phyloP scores from a whole-genome alignment of 1,284 basidiomycete species.

The Tausonia pullulans region DNA sequence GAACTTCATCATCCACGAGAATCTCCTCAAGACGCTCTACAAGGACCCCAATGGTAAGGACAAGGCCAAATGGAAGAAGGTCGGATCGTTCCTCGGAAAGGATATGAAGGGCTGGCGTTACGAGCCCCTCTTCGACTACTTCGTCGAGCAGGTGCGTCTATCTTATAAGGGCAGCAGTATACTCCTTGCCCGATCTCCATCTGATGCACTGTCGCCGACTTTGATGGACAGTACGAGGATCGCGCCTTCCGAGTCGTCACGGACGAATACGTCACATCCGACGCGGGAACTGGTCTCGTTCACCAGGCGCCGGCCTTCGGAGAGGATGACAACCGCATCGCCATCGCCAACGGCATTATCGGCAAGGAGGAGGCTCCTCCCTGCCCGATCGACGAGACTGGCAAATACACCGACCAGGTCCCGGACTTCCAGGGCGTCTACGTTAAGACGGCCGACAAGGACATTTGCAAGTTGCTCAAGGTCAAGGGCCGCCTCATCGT shows the following conservation, averaged over 20 bases:
- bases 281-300: slow-evolving; percentile 94
- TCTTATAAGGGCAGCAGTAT: not conserved
- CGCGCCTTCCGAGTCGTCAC: slow-evolving; percentile 80
- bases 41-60: slow-evolving; percentile 60
- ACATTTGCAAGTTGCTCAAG: slow-evolving; percentile 86
- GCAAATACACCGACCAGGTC: slow-evolving; percentile 79
- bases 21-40: slow-evolving; percentile 78
- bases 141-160: slow-evolving; percentile 66
- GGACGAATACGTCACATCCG: slow-evolving; percentile 88
- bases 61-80: slow-evolving; percentile 52
- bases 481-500: slow-evolving; percentile 77
- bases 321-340: slow-evolving; percentile 96
- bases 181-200: slow-evolving; percentile 10
- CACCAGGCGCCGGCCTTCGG: slow-evolving; percentile 98
- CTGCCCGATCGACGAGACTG: slow-evolving; percentile 85
- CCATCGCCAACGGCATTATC: slow-evolving; percentile 71
- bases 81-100: slow-evolving; percentile 71
- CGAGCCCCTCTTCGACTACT: slow-evolving; percentile 92
- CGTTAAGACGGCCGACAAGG: slow-evolving; percentile 93
- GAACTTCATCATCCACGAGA: slow-evolving; percentile 89
- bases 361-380: slow-evolving; percentile 83
- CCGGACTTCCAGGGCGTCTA: slow-evolving; percentile 81
- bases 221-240: slow-evolving; percentile 62
- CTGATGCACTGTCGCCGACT: not conserved
- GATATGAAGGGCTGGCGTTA: slow-evolving; percentile 97